Evolutionary conservation across 2,329 filamentous ascomycete genomes (phyloP).

Genomic region (Fusarium piperis): DNA sequence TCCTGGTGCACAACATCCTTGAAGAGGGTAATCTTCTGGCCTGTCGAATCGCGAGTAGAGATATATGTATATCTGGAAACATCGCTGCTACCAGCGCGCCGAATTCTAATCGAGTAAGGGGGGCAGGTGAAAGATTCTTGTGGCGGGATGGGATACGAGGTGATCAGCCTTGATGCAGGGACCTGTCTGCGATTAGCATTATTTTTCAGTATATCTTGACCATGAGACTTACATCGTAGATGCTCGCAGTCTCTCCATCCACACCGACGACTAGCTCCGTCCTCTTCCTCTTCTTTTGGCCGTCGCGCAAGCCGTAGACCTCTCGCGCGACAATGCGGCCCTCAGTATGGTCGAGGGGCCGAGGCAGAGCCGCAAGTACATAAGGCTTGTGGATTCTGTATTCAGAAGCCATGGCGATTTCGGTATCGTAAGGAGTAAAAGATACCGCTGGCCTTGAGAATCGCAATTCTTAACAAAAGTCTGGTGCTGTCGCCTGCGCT

Average conservation of each 20-base stretch:
- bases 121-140: slow-evolving; percentile 72
- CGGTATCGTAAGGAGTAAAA: background rate
- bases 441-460: slow-evolving; percentile 22
- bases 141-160: slow-evolving; percentile 73
- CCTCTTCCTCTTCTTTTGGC: slow-evolving; percentile 69
- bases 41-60: slow-evolving; percentile 60
- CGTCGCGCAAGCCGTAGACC: slow-evolving; percentile 67
- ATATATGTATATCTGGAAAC: slow-evolving; percentile 70
- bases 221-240: slow-evolving; percentile 67
- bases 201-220: background rate
- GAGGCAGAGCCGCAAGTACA: slow-evolving; percentile 67
- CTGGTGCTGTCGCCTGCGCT: slow-evolving; percentile 22
- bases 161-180: slow-evolving; percentile 68
- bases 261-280: slow-evolving; percentile 71
- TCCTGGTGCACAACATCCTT: slow-evolving; percentile 63
- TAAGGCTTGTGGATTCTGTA: slow-evolving; percentile 73
- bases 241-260: slow-evolving; percentile 72
- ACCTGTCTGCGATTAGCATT: slow-evolving; percentile 55
- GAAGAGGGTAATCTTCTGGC: slow-evolving; percentile 67
- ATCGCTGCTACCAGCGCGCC: slow-evolving; percentile 57
- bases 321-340: slow-evolving; percentile 67
- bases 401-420: slow-evolving; percentile 62
- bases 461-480: slow-evolving; percentile 33
- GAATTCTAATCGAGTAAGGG: slow-evolving; percentile 66
- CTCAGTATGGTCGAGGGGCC: slow-evolving; percentile 63